phyloP scores from a whole-genome alignment of 805 yeast genomes.

The Saccharomycopsis malanga region DNA sequence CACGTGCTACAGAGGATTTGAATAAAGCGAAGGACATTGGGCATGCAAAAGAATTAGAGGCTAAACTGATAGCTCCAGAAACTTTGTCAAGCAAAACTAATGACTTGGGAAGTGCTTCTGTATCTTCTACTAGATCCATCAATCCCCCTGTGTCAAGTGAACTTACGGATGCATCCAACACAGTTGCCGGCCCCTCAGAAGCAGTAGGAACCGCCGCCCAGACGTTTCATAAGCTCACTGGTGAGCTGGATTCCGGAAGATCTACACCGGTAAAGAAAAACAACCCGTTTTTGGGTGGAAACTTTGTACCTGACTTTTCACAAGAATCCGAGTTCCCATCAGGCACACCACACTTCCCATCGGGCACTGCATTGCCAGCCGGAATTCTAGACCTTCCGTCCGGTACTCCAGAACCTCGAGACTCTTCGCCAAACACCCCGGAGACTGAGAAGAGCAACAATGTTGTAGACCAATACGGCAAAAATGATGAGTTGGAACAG shows the following conservation, averaged over 20 bases:
- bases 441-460: conserved; percentile 1
- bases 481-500: conserved; percentile 5
- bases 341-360: background rate
- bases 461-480: background rate
- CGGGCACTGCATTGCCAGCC: background rate
- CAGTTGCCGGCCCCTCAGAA: conserved; percentile 27
- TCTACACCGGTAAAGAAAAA: conserved; percentile 8
- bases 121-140: conserved; percentile 3
- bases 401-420: background rate
- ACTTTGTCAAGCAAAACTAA: conserved; percentile 6
- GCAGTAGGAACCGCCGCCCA: conserved; percentile 25
- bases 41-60: conserved; percentile 9
- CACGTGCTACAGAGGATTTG: conserved; percentile 34
- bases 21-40: conserved; percentile 30
- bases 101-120: background rate
- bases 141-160: conserved; percentile 20
- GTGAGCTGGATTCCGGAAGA: conserved; percentile 2
- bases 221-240: background rate
- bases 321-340: background rate
- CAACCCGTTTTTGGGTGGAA: conserved; percentile 15
- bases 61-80: too few species aligned
- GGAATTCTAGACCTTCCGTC: background rate
- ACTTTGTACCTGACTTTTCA: background rate
- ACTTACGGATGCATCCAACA: conserved; percentile 25
- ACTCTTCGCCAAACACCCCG: background rate